phyloP scores from a whole-genome alignment of 2,329 filamentous ascomycete genomes.

The Ceratocystis albifundus region DNA sequence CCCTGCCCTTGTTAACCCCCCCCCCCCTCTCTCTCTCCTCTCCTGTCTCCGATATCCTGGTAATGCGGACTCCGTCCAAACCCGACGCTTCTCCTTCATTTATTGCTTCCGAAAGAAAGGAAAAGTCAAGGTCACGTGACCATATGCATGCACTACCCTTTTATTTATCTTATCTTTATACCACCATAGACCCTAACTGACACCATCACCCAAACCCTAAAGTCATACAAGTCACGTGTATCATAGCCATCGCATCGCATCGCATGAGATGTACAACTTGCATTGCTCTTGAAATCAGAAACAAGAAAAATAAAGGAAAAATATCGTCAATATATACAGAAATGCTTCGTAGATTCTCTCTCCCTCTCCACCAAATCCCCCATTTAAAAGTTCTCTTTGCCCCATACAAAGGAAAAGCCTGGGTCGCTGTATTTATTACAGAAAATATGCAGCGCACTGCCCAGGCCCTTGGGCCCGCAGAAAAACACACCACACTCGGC shows the following conservation, averaged over 20 bases:
- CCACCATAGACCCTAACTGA: not conserved
- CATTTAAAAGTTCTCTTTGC: constrained; percentile 55
- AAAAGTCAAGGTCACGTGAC: no score
- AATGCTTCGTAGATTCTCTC: no score
- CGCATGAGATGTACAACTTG: not conserved
- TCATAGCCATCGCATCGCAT: not conserved
- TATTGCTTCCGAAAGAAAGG: not conserved
- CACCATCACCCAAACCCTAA: not conserved
- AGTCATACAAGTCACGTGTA: not conserved
- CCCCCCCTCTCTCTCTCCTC: not conserved
- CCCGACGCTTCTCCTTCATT: not conserved
- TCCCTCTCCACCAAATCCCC: no score
- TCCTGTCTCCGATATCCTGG: not conserved
- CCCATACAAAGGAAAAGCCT: constrained; percentile 58
- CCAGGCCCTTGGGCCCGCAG: constrained; percentile 70
- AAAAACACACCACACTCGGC: constrained; percentile 72
- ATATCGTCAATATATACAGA: no score
- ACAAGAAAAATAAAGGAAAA: no score
- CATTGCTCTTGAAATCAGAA: not conserved
- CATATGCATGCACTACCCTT: no score
- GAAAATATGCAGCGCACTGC: constrained; percentile 65
- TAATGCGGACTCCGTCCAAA: not conserved
- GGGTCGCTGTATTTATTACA: constrained; percentile 83
- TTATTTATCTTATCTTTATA: no score
- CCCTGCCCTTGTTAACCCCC: not conserved